These are phyloP conservation scores for Catenaria anguillulae DNA, from an alignment of 371 early-diverging fungal species.

Conservation along the genomic window DNA sequence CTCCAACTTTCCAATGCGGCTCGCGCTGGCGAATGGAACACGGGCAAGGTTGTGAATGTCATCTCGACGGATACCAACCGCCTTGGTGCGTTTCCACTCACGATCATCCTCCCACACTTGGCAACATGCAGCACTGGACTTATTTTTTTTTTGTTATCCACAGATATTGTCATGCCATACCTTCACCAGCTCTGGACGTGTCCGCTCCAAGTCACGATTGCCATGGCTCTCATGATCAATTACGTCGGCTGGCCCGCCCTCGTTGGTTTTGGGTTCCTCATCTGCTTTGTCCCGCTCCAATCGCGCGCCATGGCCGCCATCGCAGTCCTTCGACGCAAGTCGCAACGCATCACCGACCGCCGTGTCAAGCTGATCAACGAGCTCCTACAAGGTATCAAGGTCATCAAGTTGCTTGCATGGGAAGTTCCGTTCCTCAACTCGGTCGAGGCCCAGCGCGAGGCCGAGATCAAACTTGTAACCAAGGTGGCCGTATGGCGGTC, in stretches of 20 bases:
- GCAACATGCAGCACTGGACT: too few species aligned
- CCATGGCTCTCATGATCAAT: conserved; percentile 18
- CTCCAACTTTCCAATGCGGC: conserved; percentile 34
- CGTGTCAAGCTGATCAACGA: conserved; percentile 48
- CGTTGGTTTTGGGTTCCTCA: conserved; percentile 29
- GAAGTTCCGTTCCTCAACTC: conserved; percentile 17
- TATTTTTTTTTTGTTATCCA: too few species aligned
- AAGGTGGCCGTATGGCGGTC: background rate
- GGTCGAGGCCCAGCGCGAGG: conserved; percentile 11
- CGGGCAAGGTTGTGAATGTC: conserved; percentile 66
- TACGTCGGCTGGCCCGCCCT: conserved; percentile 51
- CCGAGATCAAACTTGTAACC: conserved; percentile 12
- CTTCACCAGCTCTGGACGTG: conserved; percentile 14
- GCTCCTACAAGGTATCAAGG: conserved; percentile 27
- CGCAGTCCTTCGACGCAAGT: background rate
- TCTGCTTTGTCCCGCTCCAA: conserved; percentile 2
- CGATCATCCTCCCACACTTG: too few species aligned
- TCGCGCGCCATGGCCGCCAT: background rate
- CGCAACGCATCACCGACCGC: conserved; percentile 29
- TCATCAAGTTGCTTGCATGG: conserved; percentile 34
- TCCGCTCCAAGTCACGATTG: background rate
- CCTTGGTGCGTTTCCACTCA: too few species aligned
- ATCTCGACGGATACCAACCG: conserved; percentile 69
- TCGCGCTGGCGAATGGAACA: conserved; percentile 16
- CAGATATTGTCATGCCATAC: conserved; percentile 13